phyloP scores from a whole-genome alignment of 2,329 filamentous ascomycete species.

The Cercospora zeae-maydis region DNA sequence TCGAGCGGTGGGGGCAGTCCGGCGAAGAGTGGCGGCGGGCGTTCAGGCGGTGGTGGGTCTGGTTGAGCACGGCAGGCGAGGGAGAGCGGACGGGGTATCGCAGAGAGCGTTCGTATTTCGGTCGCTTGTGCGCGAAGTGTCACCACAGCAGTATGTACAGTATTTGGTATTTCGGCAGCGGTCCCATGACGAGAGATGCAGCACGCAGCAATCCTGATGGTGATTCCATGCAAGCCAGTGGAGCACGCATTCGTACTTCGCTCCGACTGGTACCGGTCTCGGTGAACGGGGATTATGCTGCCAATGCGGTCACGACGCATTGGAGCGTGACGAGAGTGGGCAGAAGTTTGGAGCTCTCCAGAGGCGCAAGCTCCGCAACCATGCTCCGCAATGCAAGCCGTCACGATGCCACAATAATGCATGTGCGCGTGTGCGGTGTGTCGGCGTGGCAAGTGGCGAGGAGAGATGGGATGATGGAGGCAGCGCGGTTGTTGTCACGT shows the following conservation, averaged over 20 bases:
- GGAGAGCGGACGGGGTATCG: not conserved
- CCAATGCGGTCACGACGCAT: too few species aligned
- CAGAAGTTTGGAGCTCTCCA: not conserved
- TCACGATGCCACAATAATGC: not conserved
- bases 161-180: not conserved
- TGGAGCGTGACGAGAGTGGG: not conserved
- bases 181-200: not conserved
- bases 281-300: too few species aligned
- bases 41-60: slow-evolving; percentile 25
- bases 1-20: slow-evolving; percentile 29
- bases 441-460: too few species aligned
- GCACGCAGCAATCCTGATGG: too few species aligned
- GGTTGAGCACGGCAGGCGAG: not conserved
- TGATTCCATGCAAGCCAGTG: too few species aligned
- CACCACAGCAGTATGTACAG: not conserved
- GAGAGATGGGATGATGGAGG: too few species aligned
- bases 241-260: too few species aligned
- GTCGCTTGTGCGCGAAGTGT: not conserved
- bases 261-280: too few species aligned
- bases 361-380: too few species aligned
- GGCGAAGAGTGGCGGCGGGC: slow-evolving; percentile 38
- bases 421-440: too few species aligned
- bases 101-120: not conserved
- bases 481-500: too few species aligned
- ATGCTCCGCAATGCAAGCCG: not conserved